phyloP scores from a whole-genome alignment of 2,329 filamentous ascomycete genomes.

The Tolypocladium endophyticum region DNA sequence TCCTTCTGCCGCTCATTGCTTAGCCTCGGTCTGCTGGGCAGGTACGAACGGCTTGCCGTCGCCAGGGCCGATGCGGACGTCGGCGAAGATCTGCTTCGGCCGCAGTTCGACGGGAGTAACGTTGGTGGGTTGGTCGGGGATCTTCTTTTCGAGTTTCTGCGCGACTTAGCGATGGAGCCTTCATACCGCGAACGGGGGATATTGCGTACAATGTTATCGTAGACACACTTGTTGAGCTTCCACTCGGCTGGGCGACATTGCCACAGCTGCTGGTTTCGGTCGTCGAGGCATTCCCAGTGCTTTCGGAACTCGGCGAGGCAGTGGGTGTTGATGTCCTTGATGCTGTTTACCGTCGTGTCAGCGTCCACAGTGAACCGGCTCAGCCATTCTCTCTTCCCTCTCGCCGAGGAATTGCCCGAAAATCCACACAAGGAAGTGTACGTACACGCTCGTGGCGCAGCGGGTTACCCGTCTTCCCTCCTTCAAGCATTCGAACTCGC shows the following conservation, averaged over 20 bases:
- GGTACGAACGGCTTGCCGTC: slow-evolving; percentile 32
- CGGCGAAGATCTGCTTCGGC: slow-evolving; percentile 51
- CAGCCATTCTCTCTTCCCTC: not conserved
- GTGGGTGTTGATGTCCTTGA: slow-evolving; percentile 92
- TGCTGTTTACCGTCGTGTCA: slow-evolving; percentile 34
- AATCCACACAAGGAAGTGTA: slow-evolving; percentile 15
- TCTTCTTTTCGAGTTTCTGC: slow-evolving; percentile 71
- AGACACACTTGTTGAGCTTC: slow-evolving; percentile 90
- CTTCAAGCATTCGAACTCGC: slow-evolving; percentile 90
- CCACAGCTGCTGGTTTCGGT: slow-evolving; percentile 97
- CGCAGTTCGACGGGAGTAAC: slow-evolving; percentile 66
- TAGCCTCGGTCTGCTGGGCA: slow-evolving; percentile 19
- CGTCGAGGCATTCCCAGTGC: slow-evolving; percentile 93
- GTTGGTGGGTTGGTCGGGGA: slow-evolving; percentile 62
- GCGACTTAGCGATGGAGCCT: not conserved
- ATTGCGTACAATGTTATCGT: slow-evolving; percentile 75
- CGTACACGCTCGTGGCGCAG: slow-evolving; percentile 92
- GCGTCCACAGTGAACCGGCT: not conserved
- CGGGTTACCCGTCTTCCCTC: slow-evolving; percentile 93
- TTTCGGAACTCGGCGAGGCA: slow-evolving; percentile 84
- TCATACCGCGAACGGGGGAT: not conserved
- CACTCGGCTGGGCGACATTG: slow-evolving; percentile 84
- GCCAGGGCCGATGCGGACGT: slow-evolving; percentile 33
- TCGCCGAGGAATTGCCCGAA: not conserved
- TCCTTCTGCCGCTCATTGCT: slow-evolving; percentile 17